These are phyloP conservation scores for Hemileccinum rubropunctum DNA, from an alignment of 768 basidiomycete species.

Conservation along the genomic window DNA sequence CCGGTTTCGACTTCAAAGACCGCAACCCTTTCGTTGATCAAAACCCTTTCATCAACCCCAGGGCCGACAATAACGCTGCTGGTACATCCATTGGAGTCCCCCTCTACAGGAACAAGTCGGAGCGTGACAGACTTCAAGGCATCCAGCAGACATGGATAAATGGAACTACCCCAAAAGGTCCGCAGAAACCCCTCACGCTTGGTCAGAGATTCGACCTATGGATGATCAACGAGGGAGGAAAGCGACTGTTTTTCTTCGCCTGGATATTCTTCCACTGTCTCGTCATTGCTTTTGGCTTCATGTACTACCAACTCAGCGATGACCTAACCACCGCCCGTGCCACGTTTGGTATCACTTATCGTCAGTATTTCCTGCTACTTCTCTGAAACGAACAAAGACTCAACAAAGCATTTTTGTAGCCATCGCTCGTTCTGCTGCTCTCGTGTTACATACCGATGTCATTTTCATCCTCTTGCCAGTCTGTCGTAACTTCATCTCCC, in stretches of 20 bases:
- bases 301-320: constrained; percentile 80
- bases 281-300: constrained; percentile 71
- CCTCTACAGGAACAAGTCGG: constrained; percentile 83
- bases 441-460: constrained; percentile 88
- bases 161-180: constrained; percentile 23
- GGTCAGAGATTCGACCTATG: constrained; percentile 60
- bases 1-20: constrained; percentile 71
- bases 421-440: constrained; percentile 84
- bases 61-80: constrained; percentile 28
- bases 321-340: constrained; percentile 64
- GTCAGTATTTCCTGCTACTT: constrained; percentile 41
- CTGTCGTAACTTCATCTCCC: constrained; percentile 91
- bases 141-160: constrained; percentile 63
- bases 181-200: constrained; percentile 39
- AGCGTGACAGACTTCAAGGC: constrained; percentile 80
- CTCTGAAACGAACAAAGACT: not conserved
- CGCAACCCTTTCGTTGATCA: constrained; percentile 46
- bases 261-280: constrained; percentile 82
- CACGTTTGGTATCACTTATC: constrained; percentile 73
- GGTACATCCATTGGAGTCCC: constrained; percentile 35
- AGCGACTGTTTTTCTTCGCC: constrained; percentile 70
- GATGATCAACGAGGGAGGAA: constrained; percentile 93
- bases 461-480: constrained; percentile 93
- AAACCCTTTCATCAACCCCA: constrained; percentile 43
- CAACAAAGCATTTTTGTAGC: constrained; percentile 39